Evolutionary conservation across 2,329 filamentous ascomycete genomes (phyloP).

Genomic region (Penicillium janthinellum): DNA sequence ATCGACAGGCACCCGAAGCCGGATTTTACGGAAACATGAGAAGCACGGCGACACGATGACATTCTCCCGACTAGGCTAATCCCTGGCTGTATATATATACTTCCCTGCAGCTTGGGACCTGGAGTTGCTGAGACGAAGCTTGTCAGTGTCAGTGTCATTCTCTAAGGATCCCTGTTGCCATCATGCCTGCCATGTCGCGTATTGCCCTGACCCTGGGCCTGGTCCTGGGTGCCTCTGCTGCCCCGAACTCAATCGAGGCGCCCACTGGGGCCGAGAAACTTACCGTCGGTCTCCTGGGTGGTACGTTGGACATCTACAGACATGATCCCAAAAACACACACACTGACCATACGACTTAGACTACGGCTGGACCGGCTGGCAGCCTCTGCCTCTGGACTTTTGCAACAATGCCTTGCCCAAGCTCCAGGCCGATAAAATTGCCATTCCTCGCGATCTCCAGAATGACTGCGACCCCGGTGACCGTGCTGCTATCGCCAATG

Average conservation of each 20-base stretch:
- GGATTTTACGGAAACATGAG: neutral
- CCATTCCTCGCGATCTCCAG: conserved; percentile 21
- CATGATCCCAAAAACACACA: neutral
- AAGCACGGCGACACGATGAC: neutral
- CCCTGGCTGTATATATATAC: neutral
- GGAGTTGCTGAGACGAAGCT: neutral
- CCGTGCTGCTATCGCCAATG: conserved; percentile 20
- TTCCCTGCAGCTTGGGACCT: neutral
- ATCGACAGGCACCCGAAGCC: neutral
- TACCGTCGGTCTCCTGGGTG: conserved; percentile 11
- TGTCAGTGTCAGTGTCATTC: neutral
- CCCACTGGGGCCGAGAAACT: conserved; percentile 8
- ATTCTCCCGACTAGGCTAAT: neutral
- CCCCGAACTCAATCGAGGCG: conserved; percentile 11
- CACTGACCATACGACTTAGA: conserved; percentile 9
- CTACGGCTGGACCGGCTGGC: conserved; percentile 30
- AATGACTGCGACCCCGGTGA: conserved; percentile 31
- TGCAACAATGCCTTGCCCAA: conserved; percentile 20
- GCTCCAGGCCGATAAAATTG: conserved; percentile 18
- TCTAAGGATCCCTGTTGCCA: neutral
- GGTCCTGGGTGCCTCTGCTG: conserved; percentile 4
- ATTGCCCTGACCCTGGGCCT: conserved; percentile 4
- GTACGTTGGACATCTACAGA: neutral
- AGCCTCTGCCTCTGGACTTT: conserved; percentile 25
- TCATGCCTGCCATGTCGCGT: conserved; percentile 4